Base-by-base conservation (phyloP, 768 basidiomycete species). In the Heimioporus sp. region DNA sequence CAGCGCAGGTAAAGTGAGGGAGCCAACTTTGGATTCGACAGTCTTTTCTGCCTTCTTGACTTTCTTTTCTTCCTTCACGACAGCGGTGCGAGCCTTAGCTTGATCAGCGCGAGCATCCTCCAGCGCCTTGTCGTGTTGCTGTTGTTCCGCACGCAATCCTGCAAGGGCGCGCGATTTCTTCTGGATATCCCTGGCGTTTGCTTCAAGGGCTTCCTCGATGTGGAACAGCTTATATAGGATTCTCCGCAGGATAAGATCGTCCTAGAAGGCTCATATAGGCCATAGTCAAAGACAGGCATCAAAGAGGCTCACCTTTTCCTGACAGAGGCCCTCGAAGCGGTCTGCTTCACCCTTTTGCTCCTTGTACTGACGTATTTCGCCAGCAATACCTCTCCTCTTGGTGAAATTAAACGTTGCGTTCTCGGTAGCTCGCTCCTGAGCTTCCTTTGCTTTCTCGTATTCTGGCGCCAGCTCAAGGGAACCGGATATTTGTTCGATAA, bases 321-420 rank as follows among this genome's bases (percentile, higher is more conserved):
- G 74, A 60, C 82, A 81, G 13, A 98, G 73, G 9, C 74, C 76
- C 66, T 94, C 88, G 60, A 95, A 98, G 39, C 87, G 77, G 58
- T 92, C 90, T 5, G 94, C 92, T 65, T 98, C 96, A 5, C 81
- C 82, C 69, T 95, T 93, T 72, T 98, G 97, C 65, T 98, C 94
- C 73, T 92, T 93, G 72, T 95, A 98, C 63, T 96, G 93, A 68
- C 91, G 94, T 58, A 97, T 94, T 69, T 99, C 97, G 9, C 90
- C 90, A 1, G 92, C 81, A 55, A 98, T 94, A 10, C 93, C 92
- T 48, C 95, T 80, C 42, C 96, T 83, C 67, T 96, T 98, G 5
- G 87, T 90, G 66, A 95, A 98, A 67, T 96, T 97, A 73, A 89
- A 86, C 0, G 93, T 96, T 3, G 94, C 92, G 51, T 90, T 90